Conservation (phyloP, 768 basidiomycete species). For the Infundibulicybe gibba region DNA sequence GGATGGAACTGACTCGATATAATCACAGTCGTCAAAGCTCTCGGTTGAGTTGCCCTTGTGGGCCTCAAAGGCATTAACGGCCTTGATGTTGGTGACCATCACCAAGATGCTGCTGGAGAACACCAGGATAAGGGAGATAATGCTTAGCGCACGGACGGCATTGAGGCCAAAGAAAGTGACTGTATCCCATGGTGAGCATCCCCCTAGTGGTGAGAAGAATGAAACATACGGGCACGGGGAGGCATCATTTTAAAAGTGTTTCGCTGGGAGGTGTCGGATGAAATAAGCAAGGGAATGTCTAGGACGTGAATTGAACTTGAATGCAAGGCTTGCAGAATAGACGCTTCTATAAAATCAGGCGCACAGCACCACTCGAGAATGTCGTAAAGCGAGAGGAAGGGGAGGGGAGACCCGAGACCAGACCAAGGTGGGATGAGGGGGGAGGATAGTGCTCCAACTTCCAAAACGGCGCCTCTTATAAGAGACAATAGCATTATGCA, state of each 20-base stretch:
- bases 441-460: neutral
- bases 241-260: slow-evolving; percentile 20
- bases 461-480: neutral
- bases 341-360: slow-evolving; percentile 5
- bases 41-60: slow-evolving; percentile 25
- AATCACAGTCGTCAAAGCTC: slow-evolving; percentile 61
- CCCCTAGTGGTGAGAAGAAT: neutral
- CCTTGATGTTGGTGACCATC: slow-evolving; percentile 72
- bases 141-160: slow-evolving; percentile 66
- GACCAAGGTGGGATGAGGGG: neutral
- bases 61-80: slow-evolving; percentile 62
- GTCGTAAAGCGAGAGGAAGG: slow-evolving; percentile 13
- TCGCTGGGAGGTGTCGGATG: neutral
- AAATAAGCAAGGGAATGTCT: slow-evolving; percentile 5
- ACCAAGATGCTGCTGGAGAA: slow-evolving; percentile 74
- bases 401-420: slow-evolving; percentile 7
- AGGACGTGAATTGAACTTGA: slow-evolving; percentile 9
- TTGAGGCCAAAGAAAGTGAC: slow-evolving; percentile 75
- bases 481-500: too few species aligned
- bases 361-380: slow-evolving; percentile 30
- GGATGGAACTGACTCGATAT: slow-evolving; percentile 61
- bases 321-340: slow-evolving; percentile 1
- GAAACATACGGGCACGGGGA: slow-evolving; percentile 27
- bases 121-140: slow-evolving; percentile 76
- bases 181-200: slow-evolving; percentile 10